Evolutionary conservation across 2,329 filamentous ascomycete genomes (phyloP), one percentile per base, ranked within the genome.

Genomic region (Clarireedia homoeocarpa): DNA sequence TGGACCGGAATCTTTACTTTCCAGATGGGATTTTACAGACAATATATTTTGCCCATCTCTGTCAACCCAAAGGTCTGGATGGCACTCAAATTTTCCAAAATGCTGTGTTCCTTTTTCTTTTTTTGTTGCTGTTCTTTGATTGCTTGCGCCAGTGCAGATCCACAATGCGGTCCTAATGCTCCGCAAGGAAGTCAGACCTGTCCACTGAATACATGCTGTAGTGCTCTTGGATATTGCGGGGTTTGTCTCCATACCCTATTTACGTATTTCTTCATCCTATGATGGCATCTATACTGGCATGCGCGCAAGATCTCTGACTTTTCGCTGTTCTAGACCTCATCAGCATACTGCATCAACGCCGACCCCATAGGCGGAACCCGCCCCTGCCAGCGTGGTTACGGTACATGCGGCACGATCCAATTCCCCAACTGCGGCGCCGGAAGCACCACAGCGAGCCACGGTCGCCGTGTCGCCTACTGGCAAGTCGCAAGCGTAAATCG

Each of bases 271-370:
- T 26, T 34, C 9, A n/a, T 24, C 14, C 23, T 42, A 15, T 26
- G 14, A 24, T 6, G 1, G 4, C 2, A 7, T 17, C 7, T 26
- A 26, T 2, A 4, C 23, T 34, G 15, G 14, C 17, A 23, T 30
- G n/a, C 17, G 47, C 20, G 47, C 34, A 6, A 5, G 4, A 6
- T 12, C 6, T 49, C 24, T 49, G 3, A 30, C 15, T 34, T 14
- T 12, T 5, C n/a, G 10, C 47, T 36, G 27, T 6, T 23, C n/a
- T 30, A 57, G 55, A 53, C 50, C 14, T 42, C 55, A 17, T 23
- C 42, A 5, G 36, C 45, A 12, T 57, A 53, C 9, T 57, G 55
- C 51, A 55, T 55, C 38, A 55, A 55, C 20, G 53, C 50, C 36
- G 55, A 57, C 26, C 55, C 49, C 14, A 5, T 46, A 17, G 30